Base-by-base conservation (phyloP, 2,329 filamentous ascomycete species). In the Fusarium torulosum region DNA sequence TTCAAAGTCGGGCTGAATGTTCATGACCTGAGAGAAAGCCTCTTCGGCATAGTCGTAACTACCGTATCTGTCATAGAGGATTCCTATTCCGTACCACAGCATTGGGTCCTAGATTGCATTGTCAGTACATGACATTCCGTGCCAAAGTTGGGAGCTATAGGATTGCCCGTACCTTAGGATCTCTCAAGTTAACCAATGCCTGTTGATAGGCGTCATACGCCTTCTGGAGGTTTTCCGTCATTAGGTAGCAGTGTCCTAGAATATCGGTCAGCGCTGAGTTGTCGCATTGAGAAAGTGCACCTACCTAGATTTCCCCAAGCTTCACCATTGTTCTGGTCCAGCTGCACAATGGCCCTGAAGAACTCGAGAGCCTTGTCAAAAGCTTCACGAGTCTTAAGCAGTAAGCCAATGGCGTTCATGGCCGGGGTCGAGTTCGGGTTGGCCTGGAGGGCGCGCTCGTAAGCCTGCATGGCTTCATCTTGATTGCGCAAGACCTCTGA, bases 71-170 rank as follows among this genome's bases (percentile, higher is more conserved):
- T 99, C 96, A 72, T 99, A 99, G 2, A 99, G 83, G 44, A 99
- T 99, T 38, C 96, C 96, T 43, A 99, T 99, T 37, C 96, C 96
- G 75, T 99, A 99, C 96, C 96, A 99, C 13, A 99, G 85, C 81
- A 97, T 97, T 4, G 96, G 96, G 75, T 99, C 96, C 91, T 94
- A 49, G 1, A 41, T 51, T 20, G 19, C 23, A 20, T 23, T 13
- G 65, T 75, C 44, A 71, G 65, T 23, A 45, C 43, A 23, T 50
- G 21, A n/a, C 11, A 23, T 20, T 19, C 21, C 19, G 41, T 15
- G 23, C n/a, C 15, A n/a, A 27, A 20, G 29, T 15, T 50, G 14
- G 25, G 21, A 37, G 17, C 20, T 21, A 35, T 15, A n/a, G 31
- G 10, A 41, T 35, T 8, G n/a, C 29, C 15, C 84, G 66, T 80